Base-by-base conservation (phyloP, 495 filamentous ascomycete genomes). In the Xylaria flabelliformis region DNA sequence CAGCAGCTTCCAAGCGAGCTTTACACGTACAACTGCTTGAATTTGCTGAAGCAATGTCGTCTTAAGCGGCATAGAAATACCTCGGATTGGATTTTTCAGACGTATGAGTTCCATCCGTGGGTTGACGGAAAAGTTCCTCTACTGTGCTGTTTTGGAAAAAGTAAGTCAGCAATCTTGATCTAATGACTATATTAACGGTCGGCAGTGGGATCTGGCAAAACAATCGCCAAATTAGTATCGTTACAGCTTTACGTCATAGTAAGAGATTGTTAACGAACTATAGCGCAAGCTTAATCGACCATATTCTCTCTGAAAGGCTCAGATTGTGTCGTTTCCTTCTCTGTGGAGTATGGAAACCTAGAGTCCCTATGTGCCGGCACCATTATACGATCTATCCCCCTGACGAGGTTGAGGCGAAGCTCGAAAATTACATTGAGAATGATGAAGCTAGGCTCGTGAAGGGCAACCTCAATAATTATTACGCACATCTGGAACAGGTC, bases 21-120 rank as follows among this genome's bases (percentile, higher is more conserved):
- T 65, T 65, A n/a, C 21, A 50, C 41, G 3, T 65, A 65, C 26
- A 21, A 65, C 26, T 13, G 29, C 8, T 26, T 46, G 24, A 65
- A 21, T 21, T 19, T 29, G 21, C 21, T 65, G 0, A 65, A 65
- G 32, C 62, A 65, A 50, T 50, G 24, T 41, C 41, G n/a, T 26
- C 41, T 12, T 3, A 50, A 65, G 24, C 62, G 70, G 53, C 64
- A 74, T 26, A 24, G 13, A 63, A 59, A 48, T 53, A 76, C 74
- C 67, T 61, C 69, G 64, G 48, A 34, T 34, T 74, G 48, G 67
- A 56, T 69, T 46, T 24, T 32, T 13, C 29, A 69, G 7, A 69
- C 53, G 29, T 36, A 39, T 2, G 51, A 46, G 24, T 53, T 69
- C 34, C 24, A 29, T 26, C 34, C 13, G 51, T 69, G 67, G 67